Evolutionary conservation across 75 land plant species (phyloP).

Genomic region (Cryptomeria japonica): DNA sequence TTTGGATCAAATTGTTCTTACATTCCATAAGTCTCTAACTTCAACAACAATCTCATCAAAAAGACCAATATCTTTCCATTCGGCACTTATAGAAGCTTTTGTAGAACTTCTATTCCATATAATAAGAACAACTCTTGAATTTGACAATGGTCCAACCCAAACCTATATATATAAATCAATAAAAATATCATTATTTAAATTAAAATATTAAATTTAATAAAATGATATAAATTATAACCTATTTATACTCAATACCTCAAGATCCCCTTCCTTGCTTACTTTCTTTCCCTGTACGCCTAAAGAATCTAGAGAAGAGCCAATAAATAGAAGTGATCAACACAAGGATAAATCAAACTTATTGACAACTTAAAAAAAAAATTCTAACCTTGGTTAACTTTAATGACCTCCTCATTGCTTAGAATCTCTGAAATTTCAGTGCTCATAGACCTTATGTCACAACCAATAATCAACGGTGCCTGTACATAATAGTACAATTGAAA

Average conservation of each 20-base stretch:
- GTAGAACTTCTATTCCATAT: slow-evolving; percentile 64
- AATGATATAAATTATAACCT: background rate
- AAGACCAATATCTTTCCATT: slow-evolving; percentile 67
- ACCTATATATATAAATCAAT: slow-evolving; percentile 31
- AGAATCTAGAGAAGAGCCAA: slow-evolving; percentile 8
- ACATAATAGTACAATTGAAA: background rate
- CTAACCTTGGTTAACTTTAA: slow-evolving; percentile 45
- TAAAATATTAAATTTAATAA: background rate
- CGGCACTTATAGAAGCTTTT: slow-evolving; percentile 41
- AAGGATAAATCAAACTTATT: background rate
- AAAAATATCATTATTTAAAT: background rate
- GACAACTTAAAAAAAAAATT: background rate
- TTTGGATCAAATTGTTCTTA: slow-evolving; percentile 9
- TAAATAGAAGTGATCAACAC: no score
- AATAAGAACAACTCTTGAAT: slow-evolving; percentile 38
- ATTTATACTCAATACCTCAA: slow-evolving; percentile 33
- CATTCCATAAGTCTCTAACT: slow-evolving; percentile 77
- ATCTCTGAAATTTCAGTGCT: slow-evolving; percentile 47
- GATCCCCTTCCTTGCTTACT: slow-evolving; percentile 35
- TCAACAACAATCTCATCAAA: slow-evolving; percentile 21
- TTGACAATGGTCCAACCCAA: slow-evolving; percentile 76
- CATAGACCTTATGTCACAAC: slow-evolving; percentile 81
- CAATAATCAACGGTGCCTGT: slow-evolving; percentile 88
- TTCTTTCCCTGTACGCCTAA: slow-evolving; percentile 81
- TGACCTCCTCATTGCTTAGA: slow-evolving; percentile 75